These are phyloP conservation scores for Sporothrix euskadiensis DNA, from an alignment of 2,329 filamentous ascomycete species.

Conservation along the genomic window DNA sequence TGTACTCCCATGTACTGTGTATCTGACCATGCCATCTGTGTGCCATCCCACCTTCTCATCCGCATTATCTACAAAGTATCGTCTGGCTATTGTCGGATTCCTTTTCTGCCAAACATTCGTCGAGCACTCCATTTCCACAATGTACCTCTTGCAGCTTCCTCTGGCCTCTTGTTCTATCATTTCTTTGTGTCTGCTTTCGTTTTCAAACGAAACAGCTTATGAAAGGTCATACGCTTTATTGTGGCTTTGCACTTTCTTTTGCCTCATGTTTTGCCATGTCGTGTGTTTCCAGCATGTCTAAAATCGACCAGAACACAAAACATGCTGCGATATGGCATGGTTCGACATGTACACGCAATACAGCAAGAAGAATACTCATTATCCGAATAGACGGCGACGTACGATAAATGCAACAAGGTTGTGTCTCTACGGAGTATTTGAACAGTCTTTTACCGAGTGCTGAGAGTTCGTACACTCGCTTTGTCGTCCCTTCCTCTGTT, in stretches of 20 bases:
- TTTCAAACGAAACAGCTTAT: not conserved
- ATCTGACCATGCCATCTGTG: not conserved
- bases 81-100: not conserved
- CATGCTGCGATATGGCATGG: not conserved
- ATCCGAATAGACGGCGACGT: not conserved
- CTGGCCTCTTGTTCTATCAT: not conserved
- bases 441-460: not conserved
- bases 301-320: not conserved
- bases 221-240: not conserved
- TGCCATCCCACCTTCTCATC: not conserved
- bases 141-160: not conserved
- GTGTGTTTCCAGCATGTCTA: not conserved
- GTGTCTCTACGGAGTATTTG: not conserved
- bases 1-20: slow-evolving; percentile 13
- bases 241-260: not conserved
- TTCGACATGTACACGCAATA: not conserved
- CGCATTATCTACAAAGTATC: not conserved
- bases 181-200: not conserved
- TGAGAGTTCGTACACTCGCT: not conserved
- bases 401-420: not conserved
- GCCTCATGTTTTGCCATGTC: not conserved
- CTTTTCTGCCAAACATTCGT: not conserved
- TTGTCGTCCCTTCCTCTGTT: not conserved
- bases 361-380: not conserved
- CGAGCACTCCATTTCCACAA: not conserved